Percentiles rank a stretch among this genome's conserved stretches.
These are phyloP conservation scores for Sonneratia alba DNA, from an alignment of 345 rosid species.

Conservation along the genomic window DNA sequence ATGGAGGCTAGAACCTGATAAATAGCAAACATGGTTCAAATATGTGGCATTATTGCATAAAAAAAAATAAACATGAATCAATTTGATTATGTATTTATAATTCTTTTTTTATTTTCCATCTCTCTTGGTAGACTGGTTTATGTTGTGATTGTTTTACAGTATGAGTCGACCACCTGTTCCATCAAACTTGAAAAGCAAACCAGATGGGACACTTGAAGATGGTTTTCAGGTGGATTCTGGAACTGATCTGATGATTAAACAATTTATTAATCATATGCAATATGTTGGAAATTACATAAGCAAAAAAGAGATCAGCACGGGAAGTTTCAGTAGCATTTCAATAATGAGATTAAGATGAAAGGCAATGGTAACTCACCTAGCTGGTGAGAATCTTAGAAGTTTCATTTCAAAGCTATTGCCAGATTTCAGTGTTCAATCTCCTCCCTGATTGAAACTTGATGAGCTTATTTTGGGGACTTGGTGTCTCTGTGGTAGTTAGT, in stretches of 20 bases:
- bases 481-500: background rate
- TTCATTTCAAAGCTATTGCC: background rate
- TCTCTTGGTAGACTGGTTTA: background rate
- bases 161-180: conserved; percentile 43
- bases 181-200: conserved; percentile 48
- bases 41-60: background rate
- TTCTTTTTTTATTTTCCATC: background rate
- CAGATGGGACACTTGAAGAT: conserved; percentile 33
- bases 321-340: background rate
- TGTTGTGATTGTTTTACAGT: conserved; percentile 27
- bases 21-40: background rate
- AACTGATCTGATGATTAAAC: background rate
- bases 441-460: background rate
- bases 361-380: background rate
- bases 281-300: background rate
- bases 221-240: conserved; percentile 33
- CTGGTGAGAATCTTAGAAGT: background rate
- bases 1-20: background rate
- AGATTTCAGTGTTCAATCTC: background rate
- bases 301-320: background rate
- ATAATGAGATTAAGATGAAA: background rate
- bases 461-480: background rate
- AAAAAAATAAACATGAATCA: background rate
- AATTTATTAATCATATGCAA: background rate
- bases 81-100: background rate